Base-by-base conservation (phyloP, 2,329 filamentous ascomycete species). In the Alternaria infectoria region DNA sequence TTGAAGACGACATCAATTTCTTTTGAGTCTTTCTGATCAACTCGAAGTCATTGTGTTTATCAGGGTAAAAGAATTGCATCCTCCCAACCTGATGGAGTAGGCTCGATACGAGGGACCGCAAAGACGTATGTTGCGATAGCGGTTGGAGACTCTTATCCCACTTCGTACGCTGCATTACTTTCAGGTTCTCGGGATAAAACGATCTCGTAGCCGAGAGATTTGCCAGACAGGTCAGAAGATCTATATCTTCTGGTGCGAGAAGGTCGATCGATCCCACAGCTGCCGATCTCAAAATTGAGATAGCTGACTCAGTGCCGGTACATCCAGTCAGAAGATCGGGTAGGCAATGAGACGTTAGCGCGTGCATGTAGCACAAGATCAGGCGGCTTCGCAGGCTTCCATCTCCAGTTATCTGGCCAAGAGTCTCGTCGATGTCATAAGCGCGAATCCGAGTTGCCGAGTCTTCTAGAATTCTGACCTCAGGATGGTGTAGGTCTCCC, bases 291-390 rank as follows among this genome's bases (percentile, higher is more conserved):
- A 90, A 70, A 1, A 87, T 85, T 0, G 70, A 65, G 0, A 89
- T 67, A 0, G 86, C 85, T 49, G 85, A 74, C 65, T 90, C 87
- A 0, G 86, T 87, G 0, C 88, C 88, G 0, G 86, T 89, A 6
- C 75, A 73, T 0, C 69, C 50, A 0, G 83, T 86, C 0, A 89
- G 76, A 0, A 74, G 76, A 66, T 89, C 87, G 0, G 84, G 83
- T 0, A 87, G 73, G 25, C 81, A 86, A 52, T 82, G 81, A 0
- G 86, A 86, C 0, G 87, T 89, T 0, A 88, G 59, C 0, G 84
- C 86, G 64, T 90, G 87, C 0, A 90, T 72, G 26, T 85, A 85
- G 9, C 61, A 78, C 0, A 87, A 75, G 17, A 83, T 81, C 0
- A 91, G 75, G 55, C 85, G 86, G 71, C 85, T 86, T 11, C 83